A percentile compares a stretch with the other conserved stretches of the same genome.
phyloP scores from a whole-genome alignment of 495 filamentous ascomycete species.

The Lasiosphaeris hirsuta region DNA sequence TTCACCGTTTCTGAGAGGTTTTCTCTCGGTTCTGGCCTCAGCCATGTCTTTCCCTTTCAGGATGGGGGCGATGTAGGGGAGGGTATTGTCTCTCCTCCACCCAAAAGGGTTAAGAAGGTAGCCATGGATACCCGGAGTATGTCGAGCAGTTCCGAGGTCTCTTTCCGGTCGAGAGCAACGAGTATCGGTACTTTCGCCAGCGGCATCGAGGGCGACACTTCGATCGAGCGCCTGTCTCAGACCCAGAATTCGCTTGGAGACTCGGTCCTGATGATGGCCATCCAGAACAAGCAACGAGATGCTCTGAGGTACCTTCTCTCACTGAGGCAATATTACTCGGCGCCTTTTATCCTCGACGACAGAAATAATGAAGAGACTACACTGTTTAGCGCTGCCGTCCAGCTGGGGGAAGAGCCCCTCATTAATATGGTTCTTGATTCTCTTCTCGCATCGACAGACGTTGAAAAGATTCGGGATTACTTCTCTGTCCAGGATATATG shows the following conservation, averaged over 20 bases:
- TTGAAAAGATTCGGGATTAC: slow-evolving; percentile 57
- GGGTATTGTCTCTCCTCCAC: slow-evolving; percentile 36
- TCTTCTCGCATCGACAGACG: slow-evolving; percentile 36
- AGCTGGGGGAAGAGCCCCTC: slow-evolving; percentile 70
- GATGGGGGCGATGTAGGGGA: slow-evolving; percentile 40
- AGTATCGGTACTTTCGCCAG: slow-evolving; percentile 71
- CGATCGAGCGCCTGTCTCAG: slow-evolving; percentile 73
- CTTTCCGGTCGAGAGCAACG: slow-evolving; percentile 69
- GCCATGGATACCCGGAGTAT: slow-evolving; percentile 84
- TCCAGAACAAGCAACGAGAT: slow-evolving; percentile 69
- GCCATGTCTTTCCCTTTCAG: slow-evolving; percentile 90
- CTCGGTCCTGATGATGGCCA: slow-evolving; percentile 94
- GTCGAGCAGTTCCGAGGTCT: slow-evolving; percentile 79
- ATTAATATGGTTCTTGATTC: slow-evolving; percentile 73
- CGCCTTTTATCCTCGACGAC: slow-evolving; percentile 70
- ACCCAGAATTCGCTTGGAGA: slow-evolving; percentile 80
- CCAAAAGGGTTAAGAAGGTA: slow-evolving; percentile 68
- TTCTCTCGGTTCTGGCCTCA: slow-evolving; percentile 62
- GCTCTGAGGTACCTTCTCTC: slow-evolving; percentile 75
- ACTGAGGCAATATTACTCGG: slow-evolving; percentile 67
- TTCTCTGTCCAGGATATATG: slow-evolving; percentile 72
- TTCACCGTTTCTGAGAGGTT: slow-evolving; percentile 41
- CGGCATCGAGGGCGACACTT: slow-evolving; percentile 78
- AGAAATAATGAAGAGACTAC: slow-evolving; percentile 85
- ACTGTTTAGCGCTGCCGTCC: slow-evolving; percentile 88